A percentile compares a stretch with the other conserved stretches of the same genome.
These are phyloP conservation scores for Fusarium sp. DNA, from an alignment of 2,329 filamentous ascomycete species.

Conservation along the genomic window DNA sequence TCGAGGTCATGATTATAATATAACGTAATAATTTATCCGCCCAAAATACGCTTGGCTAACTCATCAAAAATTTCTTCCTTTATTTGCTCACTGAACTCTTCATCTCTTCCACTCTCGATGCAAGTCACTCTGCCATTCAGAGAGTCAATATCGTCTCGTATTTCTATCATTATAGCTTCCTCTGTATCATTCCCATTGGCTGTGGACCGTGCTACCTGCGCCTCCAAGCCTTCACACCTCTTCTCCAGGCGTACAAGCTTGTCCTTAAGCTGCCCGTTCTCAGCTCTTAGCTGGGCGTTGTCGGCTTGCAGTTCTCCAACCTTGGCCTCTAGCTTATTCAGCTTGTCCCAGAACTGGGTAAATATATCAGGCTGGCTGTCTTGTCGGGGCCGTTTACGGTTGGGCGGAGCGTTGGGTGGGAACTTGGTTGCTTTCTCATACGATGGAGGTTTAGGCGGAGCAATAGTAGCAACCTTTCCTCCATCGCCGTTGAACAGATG, in stretches of 20 bases:
- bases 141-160: slow-evolving; percentile 19
- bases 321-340: slow-evolving; percentile 21
- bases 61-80: slow-evolving; percentile 25
- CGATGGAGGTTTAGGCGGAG: slow-evolving; percentile 5
- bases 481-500: slow-evolving; percentile 9
- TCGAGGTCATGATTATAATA: too few relatives aligned
- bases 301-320: slow-evolving; percentile 12
- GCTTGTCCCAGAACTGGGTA: slow-evolving; percentile 15
- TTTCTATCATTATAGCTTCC: slow-evolving; percentile 14
- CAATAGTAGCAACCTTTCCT: slow-evolving; percentile 4
- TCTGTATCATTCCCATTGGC: slow-evolving; percentile 7
- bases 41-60: slow-evolving; percentile 9
- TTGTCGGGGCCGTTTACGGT: slow-evolving; percentile 18
- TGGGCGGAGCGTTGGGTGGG: not conserved
- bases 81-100: slow-evolving; percentile 4
- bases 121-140: slow-evolving; percentile 10
- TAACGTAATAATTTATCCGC: slow-evolving; percentile 5
- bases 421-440: slow-evolving; percentile 6
- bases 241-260: slow-evolving; percentile 9
- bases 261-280: slow-evolving; percentile 8
- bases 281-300: slow-evolving; percentile 5
- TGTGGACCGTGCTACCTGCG: not conserved
- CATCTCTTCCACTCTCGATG: slow-evolving; percentile 8
- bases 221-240: slow-evolving; percentile 2
- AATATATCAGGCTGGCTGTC: slow-evolving; percentile 11